Evolutionary conservation across 257 asterid species (phyloP).

Genomic region (Craterostigma plantagineum): DNA sequence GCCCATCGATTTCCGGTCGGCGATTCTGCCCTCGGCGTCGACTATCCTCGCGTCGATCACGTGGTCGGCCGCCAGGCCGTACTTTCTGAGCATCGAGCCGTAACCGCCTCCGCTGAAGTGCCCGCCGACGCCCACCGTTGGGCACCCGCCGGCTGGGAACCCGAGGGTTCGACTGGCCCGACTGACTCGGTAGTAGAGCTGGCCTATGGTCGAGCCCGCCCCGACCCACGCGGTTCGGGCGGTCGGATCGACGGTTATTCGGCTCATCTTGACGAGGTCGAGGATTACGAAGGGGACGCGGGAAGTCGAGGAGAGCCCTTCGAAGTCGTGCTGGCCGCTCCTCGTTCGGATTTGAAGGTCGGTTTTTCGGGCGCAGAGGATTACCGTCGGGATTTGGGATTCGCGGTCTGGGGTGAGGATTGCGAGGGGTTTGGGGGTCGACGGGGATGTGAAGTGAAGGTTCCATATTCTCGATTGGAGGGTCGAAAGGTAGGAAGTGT

Average conservation of each 20-base stretch:
- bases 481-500: conserved; percentile 5
- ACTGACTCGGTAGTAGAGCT: conserved; percentile 6
- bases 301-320: conserved; percentile 15
- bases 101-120: conserved; percentile 14
- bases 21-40: conserved; percentile 9
- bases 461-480: neutral
- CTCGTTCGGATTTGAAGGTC: conserved; percentile 10
- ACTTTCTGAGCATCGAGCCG: conserved; percentile 8
- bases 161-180: conserved; percentile 6
- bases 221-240: conserved; percentile 12
- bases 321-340: conserved; percentile 18
- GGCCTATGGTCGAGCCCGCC: conserved; percentile 10
- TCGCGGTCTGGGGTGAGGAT: conserved; percentile 1
- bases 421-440: neutral
- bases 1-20: conserved; percentile 9
- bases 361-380: conserved; percentile 8
- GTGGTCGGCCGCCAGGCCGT: conserved; percentile 13
- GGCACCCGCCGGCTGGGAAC: conserved; percentile 4
- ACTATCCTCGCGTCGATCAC: conserved; percentile 11
- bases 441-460: neutral
- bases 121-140: conserved; percentile 16
- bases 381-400: conserved; percentile 9
- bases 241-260: conserved; percentile 1
- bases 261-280: conserved; percentile 11
- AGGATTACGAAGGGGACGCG: conserved; percentile 12